Evolutionary conservation across 2,329 filamentous ascomycete genomes (phyloP), one percentile per base, ranked within the genome.

Genomic region (Penicillium sumatraense): DNA sequence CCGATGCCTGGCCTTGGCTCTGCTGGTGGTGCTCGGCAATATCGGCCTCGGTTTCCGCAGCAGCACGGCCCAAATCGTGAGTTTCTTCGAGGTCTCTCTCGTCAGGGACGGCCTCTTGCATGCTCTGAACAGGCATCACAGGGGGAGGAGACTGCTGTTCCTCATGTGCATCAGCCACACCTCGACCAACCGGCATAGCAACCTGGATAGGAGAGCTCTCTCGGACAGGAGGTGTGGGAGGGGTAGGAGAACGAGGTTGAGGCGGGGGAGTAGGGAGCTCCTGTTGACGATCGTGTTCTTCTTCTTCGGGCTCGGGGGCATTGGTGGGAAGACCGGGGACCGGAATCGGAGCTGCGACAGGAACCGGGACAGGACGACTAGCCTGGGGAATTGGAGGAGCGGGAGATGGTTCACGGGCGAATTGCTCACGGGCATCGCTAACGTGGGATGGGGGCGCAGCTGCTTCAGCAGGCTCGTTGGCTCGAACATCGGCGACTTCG

Each of bases 171-270:
- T 78, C 74, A 24, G 73, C 57, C 26, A 82, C 70, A 21, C 81
- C 84, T 54, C 89, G 89, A 48, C 86, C 82, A 52, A 98, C 89
- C 3, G 95, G 95, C 74, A 93, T 88, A 13, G 93, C 92, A 63
- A 98, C 84, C 47, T 89, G 89, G 59, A 96, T 88, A 6, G 93
- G 93, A 1, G 91, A 97, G 44, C 80, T 78, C 45, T 87, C 82
- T 53, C 83, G 82, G 49, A 72, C 69, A 31, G 67, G 66, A 65
- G 74, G 79, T 47, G 79, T 79, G 47, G 81, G 80, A 47, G 83
- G 80, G 52, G 79, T 79, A 56, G 79, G 67, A 70, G 80, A 68
- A 54, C 63, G 75, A 66, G 81, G 82, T 47, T 75, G 76, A 59
- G 67, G 74, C 48, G 75, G 75, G n/a, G 74, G 79, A 11, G 68